These are phyloP conservation scores for Triglochin maritima DNA, from an alignment of 106 monocot genomes.

Conservation along the genomic window DNA sequence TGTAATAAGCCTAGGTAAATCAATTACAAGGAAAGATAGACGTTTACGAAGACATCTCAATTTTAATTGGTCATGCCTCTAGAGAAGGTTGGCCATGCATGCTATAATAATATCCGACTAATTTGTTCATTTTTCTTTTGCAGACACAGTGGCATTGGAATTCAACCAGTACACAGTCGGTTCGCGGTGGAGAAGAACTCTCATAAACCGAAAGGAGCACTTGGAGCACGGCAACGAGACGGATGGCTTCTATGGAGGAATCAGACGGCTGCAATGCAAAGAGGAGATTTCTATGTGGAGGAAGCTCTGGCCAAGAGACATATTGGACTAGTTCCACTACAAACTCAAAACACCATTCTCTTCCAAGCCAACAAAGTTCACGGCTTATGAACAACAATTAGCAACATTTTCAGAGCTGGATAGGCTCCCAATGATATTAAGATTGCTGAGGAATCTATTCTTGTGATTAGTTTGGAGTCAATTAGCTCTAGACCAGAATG, in stretches of 20 bases:
- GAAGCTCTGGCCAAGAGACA: constrained; percentile 16
- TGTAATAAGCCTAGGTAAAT: no score
- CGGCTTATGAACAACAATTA: background rate
- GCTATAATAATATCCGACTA: no score
- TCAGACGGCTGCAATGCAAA: constrained; percentile 22
- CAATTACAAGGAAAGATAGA: no score
- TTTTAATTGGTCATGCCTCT: no score
- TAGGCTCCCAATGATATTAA: background rate
- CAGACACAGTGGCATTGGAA: constrained; percentile 18
- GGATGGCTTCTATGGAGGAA: constrained; percentile 34
- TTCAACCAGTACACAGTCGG: constrained; percentile 25
- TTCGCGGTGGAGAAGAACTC: constrained; percentile 25
- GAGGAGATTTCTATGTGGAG: constrained; percentile 26
- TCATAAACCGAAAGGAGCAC: constrained; percentile 18
- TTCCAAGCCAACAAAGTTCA: background rate
- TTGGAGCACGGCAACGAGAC: constrained; percentile 27
- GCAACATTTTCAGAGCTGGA: background rate
- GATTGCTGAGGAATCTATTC: no score
- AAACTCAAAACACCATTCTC: background rate
- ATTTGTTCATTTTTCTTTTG: background rate
- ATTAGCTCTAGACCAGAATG: no score
- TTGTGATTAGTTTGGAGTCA: no score
- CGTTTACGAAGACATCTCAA: no score
- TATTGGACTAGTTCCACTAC: constrained; percentile 12
- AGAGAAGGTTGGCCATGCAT: no score